phyloP scores from a whole-genome alignment of 2,329 filamentous ascomycete genomes.

The Aureobasidium zeae region DNA sequence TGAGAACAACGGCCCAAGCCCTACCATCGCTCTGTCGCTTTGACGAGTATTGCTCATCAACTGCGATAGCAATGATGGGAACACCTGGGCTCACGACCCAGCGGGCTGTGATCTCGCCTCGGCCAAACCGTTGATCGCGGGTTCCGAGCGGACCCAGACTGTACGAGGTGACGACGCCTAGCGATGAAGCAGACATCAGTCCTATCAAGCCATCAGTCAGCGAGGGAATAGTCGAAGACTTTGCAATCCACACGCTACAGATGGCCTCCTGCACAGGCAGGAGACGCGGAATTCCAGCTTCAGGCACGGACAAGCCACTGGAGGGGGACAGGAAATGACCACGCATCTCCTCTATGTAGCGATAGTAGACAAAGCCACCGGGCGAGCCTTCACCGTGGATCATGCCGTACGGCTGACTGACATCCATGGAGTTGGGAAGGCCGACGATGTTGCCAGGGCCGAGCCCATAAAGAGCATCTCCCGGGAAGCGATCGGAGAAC shows the following conservation, averaged over 20 bases:
- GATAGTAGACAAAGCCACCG: slow-evolving; percentile 70
- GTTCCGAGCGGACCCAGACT: slow-evolving; percentile 43
- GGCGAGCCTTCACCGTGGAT: slow-evolving; percentile 80
- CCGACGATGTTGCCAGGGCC: slow-evolving; percentile 68
- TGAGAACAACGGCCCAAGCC: slow-evolving; percentile 86
- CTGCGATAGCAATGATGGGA: slow-evolving; percentile 71
- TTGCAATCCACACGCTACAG: slow-evolving; percentile 82
- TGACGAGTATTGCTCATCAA: slow-evolving; percentile 72
- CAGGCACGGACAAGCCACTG: slow-evolving; percentile 50
- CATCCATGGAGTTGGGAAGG: slow-evolving; percentile 77
- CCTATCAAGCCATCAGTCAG: slow-evolving; percentile 70
- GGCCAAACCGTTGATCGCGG: slow-evolving; percentile 53
- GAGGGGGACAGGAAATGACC: slow-evolving; percentile 64
- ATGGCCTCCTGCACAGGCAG: slow-evolving; percentile 61
- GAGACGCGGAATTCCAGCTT: slow-evolving; percentile 67
- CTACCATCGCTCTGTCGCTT: slow-evolving; percentile 61
- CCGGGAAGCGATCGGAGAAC: slow-evolving; percentile 66
- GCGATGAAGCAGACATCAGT: slow-evolving; percentile 72
- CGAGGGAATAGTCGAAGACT: slow-evolving; percentile 61
- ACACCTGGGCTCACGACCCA: slow-evolving; percentile 91
- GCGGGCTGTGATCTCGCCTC: slow-evolving; percentile 73
- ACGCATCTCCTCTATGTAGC: slow-evolving; percentile 61
- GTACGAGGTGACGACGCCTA: slow-evolving; percentile 75
- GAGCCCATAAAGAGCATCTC: slow-evolving; percentile 65
- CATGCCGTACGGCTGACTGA: slow-evolving; percentile 77